Conservation (phyloP, 1,284 basidiomycete species). For the Rhodotorula sp. region DNA sequence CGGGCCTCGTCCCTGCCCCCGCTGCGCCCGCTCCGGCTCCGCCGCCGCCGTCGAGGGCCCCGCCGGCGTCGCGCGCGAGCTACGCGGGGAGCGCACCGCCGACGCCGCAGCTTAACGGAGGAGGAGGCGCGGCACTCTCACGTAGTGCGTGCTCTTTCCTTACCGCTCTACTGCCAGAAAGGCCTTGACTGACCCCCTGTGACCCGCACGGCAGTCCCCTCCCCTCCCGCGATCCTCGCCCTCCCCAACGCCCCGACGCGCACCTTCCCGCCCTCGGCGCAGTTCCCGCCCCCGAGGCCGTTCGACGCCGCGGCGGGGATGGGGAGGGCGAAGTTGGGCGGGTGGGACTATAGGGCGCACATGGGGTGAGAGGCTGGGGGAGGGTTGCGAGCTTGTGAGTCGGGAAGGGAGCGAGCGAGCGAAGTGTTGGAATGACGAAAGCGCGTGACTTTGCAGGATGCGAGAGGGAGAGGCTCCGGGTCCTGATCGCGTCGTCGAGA, state of each 20-base stretch:
- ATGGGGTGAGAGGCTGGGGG: constrained; percentile 12
- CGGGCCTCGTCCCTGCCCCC: not conserved
- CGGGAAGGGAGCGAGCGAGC: not conserved
- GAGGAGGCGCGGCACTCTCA: not conserved
- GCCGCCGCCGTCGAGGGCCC: not conserved
- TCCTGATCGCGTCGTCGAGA: no score
- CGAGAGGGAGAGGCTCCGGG: no score
- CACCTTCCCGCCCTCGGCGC: constrained; percentile 26
- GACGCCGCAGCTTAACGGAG: constrained; percentile 1
- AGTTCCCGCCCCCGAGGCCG: constrained; percentile 39
- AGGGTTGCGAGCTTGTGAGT: not conserved
- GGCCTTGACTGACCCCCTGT: not conserved
- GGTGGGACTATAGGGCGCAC: constrained; percentile 38
- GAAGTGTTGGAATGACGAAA: not conserved
- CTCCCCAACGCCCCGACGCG: constrained; percentile 39
- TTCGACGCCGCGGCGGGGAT: constrained; percentile 24
- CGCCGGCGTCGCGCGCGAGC: not conserved
- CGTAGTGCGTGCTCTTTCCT: constrained; percentile 11
- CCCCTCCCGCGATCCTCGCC: constrained; percentile 28
- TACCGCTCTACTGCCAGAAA: not conserved
- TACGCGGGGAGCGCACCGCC: not conserved
- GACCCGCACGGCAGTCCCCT: no score
- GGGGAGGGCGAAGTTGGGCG: constrained; percentile 19
- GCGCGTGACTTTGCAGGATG: no score
- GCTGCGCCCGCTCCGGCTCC: constrained; percentile 13